Percentiles rank a stretch among this genome's conserved stretches.
phyloP scores from a whole-genome alignment of 805 yeast genomes.

The Kluyveromyces wickerhamii region DNA sequence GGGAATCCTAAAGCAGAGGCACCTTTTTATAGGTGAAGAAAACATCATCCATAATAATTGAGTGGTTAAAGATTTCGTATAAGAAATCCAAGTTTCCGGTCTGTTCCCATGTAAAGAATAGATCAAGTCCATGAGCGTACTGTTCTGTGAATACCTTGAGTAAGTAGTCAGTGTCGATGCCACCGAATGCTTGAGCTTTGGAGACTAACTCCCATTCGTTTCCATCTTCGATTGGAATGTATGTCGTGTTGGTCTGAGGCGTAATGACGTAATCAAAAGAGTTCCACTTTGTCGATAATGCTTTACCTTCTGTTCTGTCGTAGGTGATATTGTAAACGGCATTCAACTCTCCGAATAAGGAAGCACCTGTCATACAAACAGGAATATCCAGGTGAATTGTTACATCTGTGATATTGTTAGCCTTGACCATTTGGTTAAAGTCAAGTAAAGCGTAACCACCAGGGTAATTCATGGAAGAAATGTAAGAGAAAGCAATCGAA shows the following conservation, averaged over 20 bases:
- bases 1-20: not conserved
- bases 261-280: conserved; percentile 46
- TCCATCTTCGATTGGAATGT: conserved; percentile 20
- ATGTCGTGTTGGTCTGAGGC: conserved; percentile 18
- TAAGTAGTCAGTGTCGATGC: conserved; percentile 30
- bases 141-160: conserved; percentile 12
- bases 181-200: conserved; percentile 33
- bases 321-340: conserved; percentile 35
- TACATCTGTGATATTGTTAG: conserved; percentile 18
- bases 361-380: conserved; percentile 82
- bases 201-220: conserved; percentile 37
- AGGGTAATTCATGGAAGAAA: conserved; percentile 76
- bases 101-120: conserved; percentile 11
- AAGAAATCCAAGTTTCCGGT: conserved; percentile 11
- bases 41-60: conserved; percentile 20
- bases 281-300: conserved; percentile 37
- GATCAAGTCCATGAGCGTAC: conserved; percentile 13
- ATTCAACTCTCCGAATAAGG: conserved; percentile 62
- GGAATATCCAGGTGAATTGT: conserved; percentile 70
- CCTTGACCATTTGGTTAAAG: conserved; percentile 40
- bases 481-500: conserved; percentile 46
- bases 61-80: conserved; percentile 13
- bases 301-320: conserved; percentile 65
- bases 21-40: conserved; percentile 26
- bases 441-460: conserved; percentile 68